Evolutionary conservation across 139 green algal genomes (phyloP).

Genomic region (Pleodorina starrii): DNA sequence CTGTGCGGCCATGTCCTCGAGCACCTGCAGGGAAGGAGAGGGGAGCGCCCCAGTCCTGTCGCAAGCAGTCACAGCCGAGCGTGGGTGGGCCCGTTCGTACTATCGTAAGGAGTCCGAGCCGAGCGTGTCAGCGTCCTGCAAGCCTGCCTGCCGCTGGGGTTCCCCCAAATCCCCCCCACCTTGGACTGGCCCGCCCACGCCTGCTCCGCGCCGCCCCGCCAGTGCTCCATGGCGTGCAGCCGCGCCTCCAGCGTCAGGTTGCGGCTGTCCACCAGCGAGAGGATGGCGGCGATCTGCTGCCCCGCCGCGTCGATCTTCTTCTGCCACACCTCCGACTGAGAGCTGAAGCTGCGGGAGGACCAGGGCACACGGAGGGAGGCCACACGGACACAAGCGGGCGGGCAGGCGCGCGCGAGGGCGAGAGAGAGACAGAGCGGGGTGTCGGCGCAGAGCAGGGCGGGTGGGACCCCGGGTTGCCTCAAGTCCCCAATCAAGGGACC

Average conservation of each 20-base stretch:
- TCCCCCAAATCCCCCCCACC: slow-evolving; percentile 14
- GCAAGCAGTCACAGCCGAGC: too few relatives aligned
- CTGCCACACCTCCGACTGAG: slow-evolving; percentile 18
- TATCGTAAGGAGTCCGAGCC: too few relatives aligned
- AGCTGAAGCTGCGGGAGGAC: slow-evolving; percentile 4
- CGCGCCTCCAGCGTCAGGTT: slow-evolving; percentile 24
- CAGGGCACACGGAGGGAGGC: too few relatives aligned
- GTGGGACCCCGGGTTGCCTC: too few relatives aligned
- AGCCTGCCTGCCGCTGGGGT: too few relatives aligned
- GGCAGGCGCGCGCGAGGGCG: too few relatives aligned
- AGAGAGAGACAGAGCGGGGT: too few relatives aligned
- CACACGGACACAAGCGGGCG: not conserved
- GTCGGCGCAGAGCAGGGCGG: too few relatives aligned
- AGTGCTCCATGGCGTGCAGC: slow-evolving; percentile 14
- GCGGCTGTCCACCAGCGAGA: slow-evolving; percentile 35
- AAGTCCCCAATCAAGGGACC: too few relatives aligned
- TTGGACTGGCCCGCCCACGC: slow-evolving; percentile 29
- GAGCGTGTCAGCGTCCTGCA: too few relatives aligned
- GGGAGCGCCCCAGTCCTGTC: too few relatives aligned
- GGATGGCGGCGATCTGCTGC: slow-evolving; percentile 40
- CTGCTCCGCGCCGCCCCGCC: not conserved
- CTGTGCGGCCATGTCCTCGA: not conserved
- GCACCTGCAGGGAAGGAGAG: slow-evolving; percentile 17
- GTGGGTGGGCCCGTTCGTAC: too few relatives aligned
- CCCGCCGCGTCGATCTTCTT: slow-evolving; percentile 35